These are phyloP conservation scores for Conticribra guillardii DNA, from an alignment of 108 stramenopile genomes.

Conservation along the genomic window DNA sequence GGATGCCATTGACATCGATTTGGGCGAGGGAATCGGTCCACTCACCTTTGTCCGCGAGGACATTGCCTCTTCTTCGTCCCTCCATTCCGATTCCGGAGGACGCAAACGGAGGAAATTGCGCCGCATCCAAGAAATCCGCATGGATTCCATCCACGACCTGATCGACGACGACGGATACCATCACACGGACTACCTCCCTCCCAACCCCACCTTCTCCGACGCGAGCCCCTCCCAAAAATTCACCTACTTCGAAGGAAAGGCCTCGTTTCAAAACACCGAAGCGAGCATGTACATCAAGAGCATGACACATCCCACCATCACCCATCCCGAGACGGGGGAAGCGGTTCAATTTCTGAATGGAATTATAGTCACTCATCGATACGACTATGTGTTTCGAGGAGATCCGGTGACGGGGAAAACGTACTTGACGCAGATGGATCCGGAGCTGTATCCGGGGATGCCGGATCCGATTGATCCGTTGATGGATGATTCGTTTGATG, in stretches of 20 bases:
- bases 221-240: constrained; percentile 9
- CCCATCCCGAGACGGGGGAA: background rate
- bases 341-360: background rate
- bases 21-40: constrained; percentile 2
- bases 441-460: constrained; percentile 2
- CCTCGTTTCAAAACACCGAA: constrained; percentile 6
- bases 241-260: constrained; percentile 21
- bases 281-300: constrained; percentile 7
- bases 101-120: constrained; percentile 12
- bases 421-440: constrained; percentile 8
- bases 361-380: constrained; percentile 5
- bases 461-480: background rate
- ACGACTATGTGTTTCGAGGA: constrained; percentile 16
- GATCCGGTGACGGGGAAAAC: constrained; percentile 23
- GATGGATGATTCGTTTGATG: background rate
- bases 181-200: constrained; percentile 15
- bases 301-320: background rate
- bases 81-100: background rate
- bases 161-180: constrained; percentile 5
- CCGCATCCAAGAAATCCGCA: constrained; percentile 11
- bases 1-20: constrained; percentile 17
- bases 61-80: background rate
- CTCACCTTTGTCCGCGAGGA: constrained; percentile 12
- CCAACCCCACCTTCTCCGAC: background rate
- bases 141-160: background rate